Base-by-base conservation (phyloP, 1,139 yeast genomes). In the Kodamaea alishanica region DNA sequence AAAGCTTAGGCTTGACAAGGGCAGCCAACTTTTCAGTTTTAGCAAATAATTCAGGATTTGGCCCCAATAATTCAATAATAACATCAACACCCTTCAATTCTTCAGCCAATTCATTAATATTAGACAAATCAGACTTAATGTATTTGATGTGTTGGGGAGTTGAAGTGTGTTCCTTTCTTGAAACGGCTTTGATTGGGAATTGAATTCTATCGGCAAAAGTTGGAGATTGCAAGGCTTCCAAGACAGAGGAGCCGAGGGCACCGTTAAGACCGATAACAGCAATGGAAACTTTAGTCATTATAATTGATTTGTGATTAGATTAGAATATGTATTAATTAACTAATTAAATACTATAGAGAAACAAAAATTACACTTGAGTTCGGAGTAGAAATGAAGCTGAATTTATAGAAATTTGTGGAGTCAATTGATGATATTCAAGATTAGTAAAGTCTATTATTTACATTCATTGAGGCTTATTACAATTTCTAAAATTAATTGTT, bases 231-330 rank as follows among this genome's bases (percentile, higher is more conserved):
- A 79, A 57, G 5, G 80, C 79, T 2, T 61, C 61, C 28, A 79
- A 39, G 15, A 67, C 59, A 33, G 79, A 75, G 40, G 60, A 52
- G 28, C 81, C 84, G 33, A 81, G 59, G 45, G 56, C 46, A 26
- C 87, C 86, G 42, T 69, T 64, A 35, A 70, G 52, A 30, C 86
- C 85, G 43, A 75, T 53, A 40, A 81, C 56, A 26, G 81, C 85
- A 48, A 81, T 58, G 4, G 44, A 32, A 28, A 32, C 30, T 15
- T 9, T 30, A 11, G 12, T 29, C 20, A 15, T 15, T 15, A 3
- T 15, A 15, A 3, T 15, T 15, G 20, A 15, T 15, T 15, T 15
- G 20, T 15, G 20, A 15, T 15, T 15, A 15, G 20, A 15, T 15
- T 15, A 15, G 20, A 15, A 15, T 15, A 15, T 15, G 20, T 15